Base-by-base conservation (phyloP, 768 basidiomycete species). In the Mycena filopes region DNA sequence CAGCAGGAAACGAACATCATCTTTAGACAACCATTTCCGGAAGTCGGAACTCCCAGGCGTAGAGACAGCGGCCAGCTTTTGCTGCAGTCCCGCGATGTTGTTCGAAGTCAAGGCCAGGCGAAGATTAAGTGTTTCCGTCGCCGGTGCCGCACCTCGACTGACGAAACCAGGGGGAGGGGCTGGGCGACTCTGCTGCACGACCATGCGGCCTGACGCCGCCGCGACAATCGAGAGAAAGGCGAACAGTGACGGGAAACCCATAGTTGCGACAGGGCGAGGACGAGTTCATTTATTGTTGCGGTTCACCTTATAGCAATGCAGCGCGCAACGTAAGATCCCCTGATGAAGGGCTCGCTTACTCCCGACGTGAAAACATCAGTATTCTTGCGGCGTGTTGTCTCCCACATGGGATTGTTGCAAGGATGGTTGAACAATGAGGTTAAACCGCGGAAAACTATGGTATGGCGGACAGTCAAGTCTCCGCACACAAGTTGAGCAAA, bases 11-110 rank as follows among this genome's bases (percentile, higher is more conserved):
- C 49, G 36, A 58, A 51, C 59, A 36, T 60, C 59, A 42, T 60
- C 59, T 49, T 51, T 60, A 40, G 59, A 60, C 59, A 60, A 45
- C 59, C 59, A 60, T 42, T 60, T 48, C 51, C 59, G 59, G 43
- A 60, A 60, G 40, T 60, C 42, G 49, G 59, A 60, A 26, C 59
- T 60, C 59, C 49, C 59, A 26, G 59, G 59, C 42, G 59, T 60
- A 42, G 59, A 41, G 49, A 51, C 49, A 28, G 49, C 43, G 29
- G 42, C 41, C 48, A 60, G 36, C 59, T 51, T 60, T 29, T 60
- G 40, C 49, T 60, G 40, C 48, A 60, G 59, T 41, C 59, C 59
- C 42, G 48, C 48, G 33, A 51, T 40, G 42, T 60, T 60, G 42
- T 60, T 60, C 28, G 59, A 60, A 29, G 48, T 42, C 59, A 60